Base-by-base conservation (phyloP, 371 early-diverging fungal species). In the Lichtheimia hyalospora region DNA sequence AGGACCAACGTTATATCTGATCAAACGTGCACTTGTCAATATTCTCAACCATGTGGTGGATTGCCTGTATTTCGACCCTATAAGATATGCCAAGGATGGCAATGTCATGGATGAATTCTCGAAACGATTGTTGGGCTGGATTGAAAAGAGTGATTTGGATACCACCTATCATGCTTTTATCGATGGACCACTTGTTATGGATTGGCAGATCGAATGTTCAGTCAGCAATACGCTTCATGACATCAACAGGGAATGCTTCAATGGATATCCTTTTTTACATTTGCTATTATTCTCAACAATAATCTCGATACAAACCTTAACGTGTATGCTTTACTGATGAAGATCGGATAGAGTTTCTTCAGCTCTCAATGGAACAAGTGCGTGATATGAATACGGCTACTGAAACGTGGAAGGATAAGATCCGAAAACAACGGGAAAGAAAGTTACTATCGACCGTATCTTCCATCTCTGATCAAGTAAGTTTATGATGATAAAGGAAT, bases 181-280 rank as follows among this genome's bases (percentile, higher is more conserved):
- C 20, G 79, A 84, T 61, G 93, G 91, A 1, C 92, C 95, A 6
- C 66, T 94, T 57, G 70, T 94, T 27, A 73, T 95, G 52, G 95
- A 95, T 64, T 74, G 92, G 57, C 91, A 94, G 68, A 80, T 89
- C 18, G 84, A 89, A 50, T 86, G 77, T 55, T 67, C 74, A 13
- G 55, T 93, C 10, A 74, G 77, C n/a, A 74, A 82, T 20, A 81
- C 81, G 61, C 57, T 91, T n/a, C 72, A 68, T 0, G 57, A 57
- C 13, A 70, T 85, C 43, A 82, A 86, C 55, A 59, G 63, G 2
- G 57, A 62, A 24, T 25, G 56, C 10, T 83, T 80, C 48, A 58
- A 73, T 10, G 83, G 77, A 51, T 71, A 73, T 69, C 69, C 69
- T 69, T 69, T 68, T 64, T 51, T n/a, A n/a, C 25, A n/a, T 23